Conservation (phyloP, 2,329 filamentous ascomycete genomes). For the Trichoderma simmonsii region DNA sequence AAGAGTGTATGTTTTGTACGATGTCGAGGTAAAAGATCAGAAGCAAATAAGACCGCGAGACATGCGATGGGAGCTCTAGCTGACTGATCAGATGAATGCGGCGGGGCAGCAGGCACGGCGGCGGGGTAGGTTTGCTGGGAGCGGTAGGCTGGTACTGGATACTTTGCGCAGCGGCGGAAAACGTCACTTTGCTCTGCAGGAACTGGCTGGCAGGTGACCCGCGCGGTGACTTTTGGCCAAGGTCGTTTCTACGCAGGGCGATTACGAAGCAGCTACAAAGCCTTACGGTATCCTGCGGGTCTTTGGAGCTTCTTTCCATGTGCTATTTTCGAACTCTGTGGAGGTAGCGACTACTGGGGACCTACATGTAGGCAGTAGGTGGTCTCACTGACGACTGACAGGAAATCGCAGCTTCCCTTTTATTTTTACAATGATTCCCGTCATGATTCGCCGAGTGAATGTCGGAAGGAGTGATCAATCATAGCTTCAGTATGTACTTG, state of each 20-base stretch:
- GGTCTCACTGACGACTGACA: no score
- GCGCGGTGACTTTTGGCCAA: neutral
- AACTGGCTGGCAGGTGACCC: constrained; percentile 9
- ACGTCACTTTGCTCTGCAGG: constrained; percentile 16
- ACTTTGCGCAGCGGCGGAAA: constrained; percentile 1
- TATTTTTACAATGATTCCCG: neutral
- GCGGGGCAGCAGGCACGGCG: neutral
- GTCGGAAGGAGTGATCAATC: neutral
- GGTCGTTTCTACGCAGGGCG: neutral
- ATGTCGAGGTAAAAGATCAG: neutral
- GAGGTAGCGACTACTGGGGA: neutral
- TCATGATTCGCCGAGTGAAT: neutral
- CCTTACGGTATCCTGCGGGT: neutral
- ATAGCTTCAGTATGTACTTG: neutral
- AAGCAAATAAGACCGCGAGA: neutral
- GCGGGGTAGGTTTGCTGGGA: neutral
- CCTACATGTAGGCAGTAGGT: no score
- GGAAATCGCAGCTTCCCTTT: constrained; percentile 3
- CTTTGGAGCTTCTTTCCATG: neutral
- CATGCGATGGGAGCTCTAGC: neutral
- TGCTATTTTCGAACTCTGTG: neutral
- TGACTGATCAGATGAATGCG: neutral
- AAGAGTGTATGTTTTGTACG: neutral
- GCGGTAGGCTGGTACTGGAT: neutral
- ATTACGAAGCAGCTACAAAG: constrained; percentile 11